A percentile compares a stretch with the other conserved stretches of the same genome.
phyloP scores from a whole-genome alignment of 1,284 basidiomycete species.

The Puccinia triticina region DNA sequence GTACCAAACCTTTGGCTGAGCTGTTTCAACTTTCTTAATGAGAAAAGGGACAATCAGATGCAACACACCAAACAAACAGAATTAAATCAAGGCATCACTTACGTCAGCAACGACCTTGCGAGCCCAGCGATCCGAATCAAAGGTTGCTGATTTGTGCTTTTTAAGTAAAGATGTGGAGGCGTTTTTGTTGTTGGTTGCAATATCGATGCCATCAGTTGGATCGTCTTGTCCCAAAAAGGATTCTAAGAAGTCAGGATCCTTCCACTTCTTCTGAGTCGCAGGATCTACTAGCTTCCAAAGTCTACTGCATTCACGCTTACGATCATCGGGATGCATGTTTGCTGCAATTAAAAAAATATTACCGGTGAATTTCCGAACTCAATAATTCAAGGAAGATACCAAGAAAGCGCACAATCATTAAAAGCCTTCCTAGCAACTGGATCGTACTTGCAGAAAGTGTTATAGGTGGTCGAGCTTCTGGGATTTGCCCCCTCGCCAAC shows the following conservation, averaged over 20 bases:
- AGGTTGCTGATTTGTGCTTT: too few relatives aligned
- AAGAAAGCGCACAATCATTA: background rate
- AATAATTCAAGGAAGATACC: background rate
- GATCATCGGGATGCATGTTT: background rate
- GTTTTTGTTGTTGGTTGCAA: too few relatives aligned
- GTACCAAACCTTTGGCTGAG: background rate
- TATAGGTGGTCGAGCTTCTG: background rate
- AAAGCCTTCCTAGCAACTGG: background rate
- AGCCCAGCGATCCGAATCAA: background rate
- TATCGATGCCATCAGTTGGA: too few relatives aligned
- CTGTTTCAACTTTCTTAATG: background rate
- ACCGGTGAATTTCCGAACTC: too few relatives aligned
- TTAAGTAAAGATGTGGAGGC: background rate
- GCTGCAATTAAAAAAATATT: background rate
- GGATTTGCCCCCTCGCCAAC: too few relatives aligned
- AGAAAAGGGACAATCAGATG: too few relatives aligned
- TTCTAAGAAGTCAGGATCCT: background rate
- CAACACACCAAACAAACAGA: background rate
- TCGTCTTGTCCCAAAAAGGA: background rate
- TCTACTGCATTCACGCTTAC: background rate
- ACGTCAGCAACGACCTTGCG: background rate
- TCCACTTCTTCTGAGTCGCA: background rate
- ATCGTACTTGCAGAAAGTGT: background rate
- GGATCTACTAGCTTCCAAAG: background rate
- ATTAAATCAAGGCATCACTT: too few relatives aligned